Evolutionary conservation across 139 green algal genomes (phyloP).

Genomic region (Auxenochlorella pyrenoidosa): DNA sequence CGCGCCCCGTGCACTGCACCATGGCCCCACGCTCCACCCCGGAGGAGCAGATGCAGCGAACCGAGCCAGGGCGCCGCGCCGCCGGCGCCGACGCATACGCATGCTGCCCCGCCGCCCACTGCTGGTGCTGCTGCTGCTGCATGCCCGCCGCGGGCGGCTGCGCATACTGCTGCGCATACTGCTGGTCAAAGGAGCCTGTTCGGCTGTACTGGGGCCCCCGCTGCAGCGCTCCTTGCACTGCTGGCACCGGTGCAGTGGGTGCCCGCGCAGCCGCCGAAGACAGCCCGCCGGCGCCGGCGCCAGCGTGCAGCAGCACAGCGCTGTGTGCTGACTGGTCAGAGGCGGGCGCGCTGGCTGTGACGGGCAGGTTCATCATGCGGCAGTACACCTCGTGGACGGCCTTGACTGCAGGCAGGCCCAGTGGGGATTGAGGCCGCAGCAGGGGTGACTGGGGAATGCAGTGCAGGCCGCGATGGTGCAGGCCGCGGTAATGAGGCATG

Average conservation of each 20-base stretch:
- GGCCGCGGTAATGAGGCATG: no score
- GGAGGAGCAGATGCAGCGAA: conserved; percentile 68
- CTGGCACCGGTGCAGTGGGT: not conserved
- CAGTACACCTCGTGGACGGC: conserved; percentile 32
- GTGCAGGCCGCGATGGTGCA: no score
- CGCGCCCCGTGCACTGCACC: conserved; percentile 68
- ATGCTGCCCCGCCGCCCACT: no score
- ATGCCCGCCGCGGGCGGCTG: not conserved
- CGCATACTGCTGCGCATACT: conserved; percentile 5
- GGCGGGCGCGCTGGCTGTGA: no score
- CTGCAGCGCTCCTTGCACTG: not conserved
- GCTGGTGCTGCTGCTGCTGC: conserved; percentile 31
- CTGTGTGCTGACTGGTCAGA: conserved; percentile 37
- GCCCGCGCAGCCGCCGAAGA: not conserved
- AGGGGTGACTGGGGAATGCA: not conserved
- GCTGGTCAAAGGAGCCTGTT: not conserved
- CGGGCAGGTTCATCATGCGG: conserved; percentile 2
- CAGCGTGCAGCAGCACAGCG: not conserved
- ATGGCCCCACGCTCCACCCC: conserved; percentile 42
- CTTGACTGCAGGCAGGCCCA: conserved; percentile 1
- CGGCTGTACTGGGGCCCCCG: not conserved
- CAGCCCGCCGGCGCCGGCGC: not conserved
- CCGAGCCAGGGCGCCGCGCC: not conserved
- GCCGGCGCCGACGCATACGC: not conserved
- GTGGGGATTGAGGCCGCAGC: not conserved